phyloP scores from a whole-genome alignment of 1,284 basidiomycete genomes.

The Neotropicomus parvogracilis region DNA sequence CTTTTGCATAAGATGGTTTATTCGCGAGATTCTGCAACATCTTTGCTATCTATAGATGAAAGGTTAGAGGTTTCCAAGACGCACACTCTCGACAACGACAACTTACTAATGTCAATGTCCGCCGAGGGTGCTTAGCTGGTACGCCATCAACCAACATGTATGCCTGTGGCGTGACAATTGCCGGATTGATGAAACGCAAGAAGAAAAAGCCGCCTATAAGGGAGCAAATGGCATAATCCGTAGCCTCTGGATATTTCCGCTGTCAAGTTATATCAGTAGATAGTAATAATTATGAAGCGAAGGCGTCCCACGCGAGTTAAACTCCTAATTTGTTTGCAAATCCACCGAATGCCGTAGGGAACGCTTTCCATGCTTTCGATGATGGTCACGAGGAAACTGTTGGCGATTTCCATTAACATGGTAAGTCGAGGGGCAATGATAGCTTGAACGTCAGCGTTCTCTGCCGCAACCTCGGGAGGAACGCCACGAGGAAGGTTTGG shows the following conservation, averaged over 20 bases:
- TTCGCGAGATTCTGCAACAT: constrained; percentile 99
- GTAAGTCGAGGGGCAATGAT: constrained; percentile 95
- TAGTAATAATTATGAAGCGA: constrained; percentile 4
- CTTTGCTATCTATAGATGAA: constrained; percentile 80
- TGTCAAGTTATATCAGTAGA: constrained; percentile 35
- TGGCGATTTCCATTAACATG: constrained; percentile 99
- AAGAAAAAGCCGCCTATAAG: constrained; percentile 99
- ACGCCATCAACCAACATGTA: constrained; percentile 99
- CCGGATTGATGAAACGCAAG: constrained; percentile 98
- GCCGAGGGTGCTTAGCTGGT: constrained; percentile 93
- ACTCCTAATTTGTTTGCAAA: constrained; percentile 98
- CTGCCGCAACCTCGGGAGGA: constrained; percentile 87
- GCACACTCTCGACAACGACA: background rate
- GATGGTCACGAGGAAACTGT: constrained; percentile 95
- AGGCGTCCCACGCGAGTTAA: constrained; percentile 74
- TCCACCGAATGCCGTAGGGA: constrained; percentile 99
- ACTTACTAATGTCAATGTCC: constrained; percentile 87
- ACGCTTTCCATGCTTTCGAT: constrained; percentile 97
- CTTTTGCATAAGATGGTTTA: constrained; percentile 97
- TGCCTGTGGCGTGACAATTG: constrained; percentile 99
- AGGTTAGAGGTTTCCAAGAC: background rate
- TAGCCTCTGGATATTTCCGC: constrained; percentile 97
- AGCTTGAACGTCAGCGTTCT: constrained; percentile 92
- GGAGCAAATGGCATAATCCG: constrained; percentile 96
- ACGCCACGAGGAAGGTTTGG: constrained; percentile 89